Percentiles rank a stretch among this genome's conserved stretches.
Evolutionary conservation across 1,284 basidiomycete genomes (phyloP).

Genomic region (Ustilago esculenta): DNA sequence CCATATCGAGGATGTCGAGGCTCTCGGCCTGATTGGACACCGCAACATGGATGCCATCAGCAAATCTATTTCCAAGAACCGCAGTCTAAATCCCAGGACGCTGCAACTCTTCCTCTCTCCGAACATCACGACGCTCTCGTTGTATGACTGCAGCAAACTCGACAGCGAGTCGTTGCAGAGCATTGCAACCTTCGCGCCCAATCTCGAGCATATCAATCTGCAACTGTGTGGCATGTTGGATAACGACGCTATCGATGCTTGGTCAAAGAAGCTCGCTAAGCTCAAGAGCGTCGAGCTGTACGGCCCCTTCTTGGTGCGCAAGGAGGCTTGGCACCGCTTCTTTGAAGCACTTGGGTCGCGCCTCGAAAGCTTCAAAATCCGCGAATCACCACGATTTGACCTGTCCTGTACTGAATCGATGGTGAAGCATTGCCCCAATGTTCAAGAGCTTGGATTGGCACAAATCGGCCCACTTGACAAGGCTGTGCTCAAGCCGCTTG

Average conservation of each 20-base stretch:
- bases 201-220: constrained; percentile 71
- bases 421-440: constrained; percentile 73
- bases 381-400: constrained; percentile 83
- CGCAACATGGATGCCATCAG: constrained; percentile 61
- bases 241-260: constrained; percentile 75
- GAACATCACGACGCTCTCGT: constrained; percentile 75
- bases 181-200: constrained; percentile 57
- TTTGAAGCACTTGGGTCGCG: constrained; percentile 73
- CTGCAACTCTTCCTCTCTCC: constrained; percentile 84
- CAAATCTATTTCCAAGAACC: constrained; percentile 80
- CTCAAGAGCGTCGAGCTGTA: constrained; percentile 82
- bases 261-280: constrained; percentile 75
- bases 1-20: constrained; percentile 89
- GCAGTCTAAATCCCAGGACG: constrained; percentile 80
- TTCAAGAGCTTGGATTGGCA: constrained; percentile 79
- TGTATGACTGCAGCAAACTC: constrained; percentile 84
- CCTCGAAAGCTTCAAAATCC: constrained; percentile 80
- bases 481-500: constrained; percentile 51
- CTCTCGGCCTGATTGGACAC: constrained; percentile 83
- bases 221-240: constrained; percentile 88
- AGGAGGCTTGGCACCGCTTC: constrained; percentile 80
- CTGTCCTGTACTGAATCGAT: constrained; percentile 76
- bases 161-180: constrained; percentile 52
- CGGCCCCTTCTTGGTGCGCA: constrained; percentile 86
- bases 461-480: constrained; percentile 76